Percentiles rank a stretch among this genome's conserved stretches.
These are phyloP conservation scores for Saccharomycopsis fermentans DNA, from an alignment of 805 yeast genomes.

Conservation along the genomic window DNA sequence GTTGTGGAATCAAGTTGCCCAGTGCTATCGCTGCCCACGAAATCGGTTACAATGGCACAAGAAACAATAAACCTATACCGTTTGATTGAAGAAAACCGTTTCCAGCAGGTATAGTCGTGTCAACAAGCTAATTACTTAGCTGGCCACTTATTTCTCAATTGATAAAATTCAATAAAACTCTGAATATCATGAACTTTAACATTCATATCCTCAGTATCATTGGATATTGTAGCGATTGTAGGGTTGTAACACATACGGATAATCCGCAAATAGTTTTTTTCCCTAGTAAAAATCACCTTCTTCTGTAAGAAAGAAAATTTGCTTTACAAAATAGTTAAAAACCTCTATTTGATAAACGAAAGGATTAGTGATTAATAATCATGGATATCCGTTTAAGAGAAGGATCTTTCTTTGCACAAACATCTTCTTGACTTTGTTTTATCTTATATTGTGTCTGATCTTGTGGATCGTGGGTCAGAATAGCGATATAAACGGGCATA, in stretches of 20 bases:
- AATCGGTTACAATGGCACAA: slow-evolving; percentile 24
- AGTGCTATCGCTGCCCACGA: slow-evolving; percentile 89
- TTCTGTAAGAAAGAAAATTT: no score
- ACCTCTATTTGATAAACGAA: background rate
- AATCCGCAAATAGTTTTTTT: no score
- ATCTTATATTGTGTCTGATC: background rate
- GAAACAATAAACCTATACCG: slow-evolving; percentile 10
- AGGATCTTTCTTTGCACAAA: background rate
- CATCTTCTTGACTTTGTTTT: background rate
- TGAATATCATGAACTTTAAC: no score
- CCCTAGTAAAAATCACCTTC: no score
- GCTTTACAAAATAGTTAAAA: background rate
- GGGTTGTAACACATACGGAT: no score
- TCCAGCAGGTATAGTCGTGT: no score
- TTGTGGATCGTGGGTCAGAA: background rate
- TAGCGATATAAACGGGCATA: background rate
- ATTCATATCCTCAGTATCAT: no score
- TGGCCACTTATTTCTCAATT: no score
- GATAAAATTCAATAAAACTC: no score
- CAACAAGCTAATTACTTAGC: no score
- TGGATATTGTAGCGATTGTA: no score
- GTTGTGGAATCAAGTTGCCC: slow-evolving; percentile 94
- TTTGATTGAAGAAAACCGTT: slow-evolving; percentile 17
- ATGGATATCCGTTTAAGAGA: background rate
- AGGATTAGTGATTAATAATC: background rate